These are phyloP conservation scores for Venturia oleaginea DNA, from an alignment of 2,329 filamentous ascomycete species.

Conservation along the genomic window DNA sequence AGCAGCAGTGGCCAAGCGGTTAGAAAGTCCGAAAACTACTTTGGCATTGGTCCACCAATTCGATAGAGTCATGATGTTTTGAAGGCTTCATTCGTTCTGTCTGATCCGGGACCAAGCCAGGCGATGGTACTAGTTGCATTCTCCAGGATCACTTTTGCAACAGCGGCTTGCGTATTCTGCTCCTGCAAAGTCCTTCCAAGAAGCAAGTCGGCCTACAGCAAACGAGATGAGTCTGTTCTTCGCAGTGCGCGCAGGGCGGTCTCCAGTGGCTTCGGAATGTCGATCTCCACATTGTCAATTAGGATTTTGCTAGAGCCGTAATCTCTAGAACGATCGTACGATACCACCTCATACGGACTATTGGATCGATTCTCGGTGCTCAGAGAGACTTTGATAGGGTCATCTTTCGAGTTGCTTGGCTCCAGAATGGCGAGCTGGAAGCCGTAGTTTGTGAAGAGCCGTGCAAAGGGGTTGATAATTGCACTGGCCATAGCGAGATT, in stretches of 20 bases:
- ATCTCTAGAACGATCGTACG: conserved; percentile 1
- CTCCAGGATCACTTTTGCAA: neutral
- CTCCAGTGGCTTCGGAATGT: neutral
- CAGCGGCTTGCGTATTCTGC: neutral
- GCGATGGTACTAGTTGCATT: neutral
- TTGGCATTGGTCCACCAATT: neutral
- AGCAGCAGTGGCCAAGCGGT: neutral
- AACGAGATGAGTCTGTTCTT: neutral
- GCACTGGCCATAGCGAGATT: neutral
- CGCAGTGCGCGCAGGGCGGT: neutral
- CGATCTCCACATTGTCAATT: neutral
- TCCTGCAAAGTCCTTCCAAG: neutral
- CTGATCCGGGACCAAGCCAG: neutral
- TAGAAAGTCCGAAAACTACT: neutral
- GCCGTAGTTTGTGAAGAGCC: neutral
- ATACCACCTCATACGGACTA: neutral
- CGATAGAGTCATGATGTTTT: conserved; percentile 4
- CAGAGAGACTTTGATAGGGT: conserved; percentile 2
- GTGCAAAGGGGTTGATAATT: neutral
- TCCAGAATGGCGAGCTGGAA: conserved; percentile 1
- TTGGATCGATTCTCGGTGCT: conserved; percentile 2
- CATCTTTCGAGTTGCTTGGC: neutral
- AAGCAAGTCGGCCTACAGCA: conserved; percentile 7
- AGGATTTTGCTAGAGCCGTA: neutral
- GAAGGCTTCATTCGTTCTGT: conserved; percentile 4